Evolutionary conservation across 2,329 filamentous ascomycete species (phyloP).

Genomic region (Pseudogymnoascus sp.): DNA sequence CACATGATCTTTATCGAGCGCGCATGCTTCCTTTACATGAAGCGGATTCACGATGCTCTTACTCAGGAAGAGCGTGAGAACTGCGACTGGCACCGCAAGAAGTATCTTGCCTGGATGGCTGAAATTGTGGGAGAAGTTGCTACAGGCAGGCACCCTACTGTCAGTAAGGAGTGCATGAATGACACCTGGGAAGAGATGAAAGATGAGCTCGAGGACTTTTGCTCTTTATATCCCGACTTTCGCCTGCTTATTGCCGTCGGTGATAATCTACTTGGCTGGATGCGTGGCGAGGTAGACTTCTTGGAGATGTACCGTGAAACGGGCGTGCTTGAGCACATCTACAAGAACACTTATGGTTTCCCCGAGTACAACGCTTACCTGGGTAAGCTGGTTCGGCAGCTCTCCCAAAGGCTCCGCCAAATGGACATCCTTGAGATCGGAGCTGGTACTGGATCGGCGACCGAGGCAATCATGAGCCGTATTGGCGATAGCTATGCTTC

Average conservation of each 20-base stretch:
- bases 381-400: constrained; percentile 56
- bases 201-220: background rate
- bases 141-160: background rate
- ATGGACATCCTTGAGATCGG: constrained; percentile 38
- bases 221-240: background rate
- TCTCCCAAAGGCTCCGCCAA: constrained; percentile 23
- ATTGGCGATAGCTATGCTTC: constrained; percentile 27
- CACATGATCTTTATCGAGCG: constrained; percentile 9
- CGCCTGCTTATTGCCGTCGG: background rate
- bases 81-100: constrained; percentile 9
- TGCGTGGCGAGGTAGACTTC: constrained; percentile 5
- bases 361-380: constrained; percentile 84
- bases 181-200: background rate
- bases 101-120: constrained; percentile 9
- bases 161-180: constrained; percentile 8
- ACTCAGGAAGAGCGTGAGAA: constrained; percentile 9
- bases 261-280: constrained; percentile 6
- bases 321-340: constrained; percentile 9
- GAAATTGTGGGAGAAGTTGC: constrained; percentile 9
- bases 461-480: constrained; percentile 27
- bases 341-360: constrained; percentile 52
- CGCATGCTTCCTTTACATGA: constrained; percentile 11
- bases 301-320: constrained; percentile 9
- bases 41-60: constrained; percentile 2
- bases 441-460: constrained; percentile 36